These are phyloP conservation scores for Ziziphus jujuba DNA, from an alignment of 306 rosid genomes.

Conservation along the genomic window DNA sequence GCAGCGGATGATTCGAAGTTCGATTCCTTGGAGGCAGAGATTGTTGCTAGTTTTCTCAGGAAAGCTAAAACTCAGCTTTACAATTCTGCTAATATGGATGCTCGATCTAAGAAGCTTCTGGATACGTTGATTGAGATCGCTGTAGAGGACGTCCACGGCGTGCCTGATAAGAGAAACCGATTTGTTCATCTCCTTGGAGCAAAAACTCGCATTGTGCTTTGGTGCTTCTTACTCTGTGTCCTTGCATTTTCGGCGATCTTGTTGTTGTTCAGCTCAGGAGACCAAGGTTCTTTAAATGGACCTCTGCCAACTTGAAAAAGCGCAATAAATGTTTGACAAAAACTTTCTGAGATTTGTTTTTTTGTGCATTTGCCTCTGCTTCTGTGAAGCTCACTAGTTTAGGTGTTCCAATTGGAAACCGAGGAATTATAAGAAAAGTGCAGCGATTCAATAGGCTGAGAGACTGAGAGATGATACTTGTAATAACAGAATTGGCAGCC, in stretches of 20 bases:
- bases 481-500: too few species aligned
- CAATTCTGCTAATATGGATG: conserved; percentile 32
- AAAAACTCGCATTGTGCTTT: conserved; percentile 32
- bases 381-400: too few species aligned
- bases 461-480: too few species aligned
- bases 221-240: conserved; percentile 44
- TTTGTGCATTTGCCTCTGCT: not conserved
- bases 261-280: conserved; percentile 40
- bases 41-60: conserved; percentile 33
- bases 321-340: conserved; percentile 7
- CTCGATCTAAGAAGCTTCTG: conserved; percentile 49
- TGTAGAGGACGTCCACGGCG: conserved; percentile 28
- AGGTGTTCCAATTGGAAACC: too few species aligned
- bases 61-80: conserved; percentile 32
- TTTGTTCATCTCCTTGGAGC: conserved; percentile 24
- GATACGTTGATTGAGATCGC: conserved; percentile 48
- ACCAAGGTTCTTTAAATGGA: conserved; percentile 14
- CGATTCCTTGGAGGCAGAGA: conserved; percentile 35
- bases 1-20: not conserved
- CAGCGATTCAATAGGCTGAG: too few species aligned
- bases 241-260: conserved; percentile 31
- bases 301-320: conserved; percentile 53
- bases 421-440: too few species aligned
- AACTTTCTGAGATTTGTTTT: conserved; percentile 23
- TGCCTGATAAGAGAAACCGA: conserved; percentile 34